Conservation (phyloP, 192 early-diverging fungal genomes). For the Linderina pennispora region DNA sequence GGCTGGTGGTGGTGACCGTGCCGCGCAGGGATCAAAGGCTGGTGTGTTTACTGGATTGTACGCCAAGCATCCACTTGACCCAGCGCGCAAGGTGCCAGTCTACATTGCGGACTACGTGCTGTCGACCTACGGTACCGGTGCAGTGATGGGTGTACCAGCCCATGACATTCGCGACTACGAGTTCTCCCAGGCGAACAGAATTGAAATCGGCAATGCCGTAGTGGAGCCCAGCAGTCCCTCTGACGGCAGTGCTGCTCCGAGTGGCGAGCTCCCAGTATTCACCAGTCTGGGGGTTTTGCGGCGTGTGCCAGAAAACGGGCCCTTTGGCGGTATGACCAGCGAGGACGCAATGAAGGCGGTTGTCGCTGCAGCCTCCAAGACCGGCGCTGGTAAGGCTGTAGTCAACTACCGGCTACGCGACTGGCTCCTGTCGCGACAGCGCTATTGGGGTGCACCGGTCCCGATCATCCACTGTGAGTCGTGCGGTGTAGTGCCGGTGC, state of each 20-base stretch:
- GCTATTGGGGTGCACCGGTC: constrained; percentile 96
- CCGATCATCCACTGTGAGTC: constrained; percentile 82
- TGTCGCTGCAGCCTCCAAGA: constrained; percentile 37
- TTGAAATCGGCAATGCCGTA: constrained; percentile 37
- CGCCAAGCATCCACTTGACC: constrained; percentile 57
- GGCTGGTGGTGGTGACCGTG: constrained; percentile 12
- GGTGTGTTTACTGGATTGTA: constrained; percentile 62
- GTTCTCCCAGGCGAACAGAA: constrained; percentile 53
- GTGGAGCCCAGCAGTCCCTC: constrained; percentile 31
- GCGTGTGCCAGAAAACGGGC: constrained; percentile 37
- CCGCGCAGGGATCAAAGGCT: constrained; percentile 1
- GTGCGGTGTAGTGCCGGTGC: constrained; percentile 83
- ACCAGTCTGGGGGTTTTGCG: constrained; percentile 54
- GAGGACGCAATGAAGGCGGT: constrained; percentile 53
- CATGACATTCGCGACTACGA: constrained; percentile 71
- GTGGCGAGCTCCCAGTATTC: constrained; percentile 16
- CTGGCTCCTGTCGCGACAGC: constrained; percentile 93
- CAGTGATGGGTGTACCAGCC: constrained; percentile 82
- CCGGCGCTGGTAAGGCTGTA: constrained; percentile 46
- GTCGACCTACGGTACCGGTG: constrained; percentile 72
- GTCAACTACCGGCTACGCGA: constrained; percentile 79
- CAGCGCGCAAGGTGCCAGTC: constrained; percentile 50
- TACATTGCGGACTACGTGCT: constrained; percentile 72
- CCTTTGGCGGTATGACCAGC: constrained; percentile 56
- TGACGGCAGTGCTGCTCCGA: not conserved